Conservation (phyloP, 345 rosid genomes). For the Lepidium sativum region DNA sequence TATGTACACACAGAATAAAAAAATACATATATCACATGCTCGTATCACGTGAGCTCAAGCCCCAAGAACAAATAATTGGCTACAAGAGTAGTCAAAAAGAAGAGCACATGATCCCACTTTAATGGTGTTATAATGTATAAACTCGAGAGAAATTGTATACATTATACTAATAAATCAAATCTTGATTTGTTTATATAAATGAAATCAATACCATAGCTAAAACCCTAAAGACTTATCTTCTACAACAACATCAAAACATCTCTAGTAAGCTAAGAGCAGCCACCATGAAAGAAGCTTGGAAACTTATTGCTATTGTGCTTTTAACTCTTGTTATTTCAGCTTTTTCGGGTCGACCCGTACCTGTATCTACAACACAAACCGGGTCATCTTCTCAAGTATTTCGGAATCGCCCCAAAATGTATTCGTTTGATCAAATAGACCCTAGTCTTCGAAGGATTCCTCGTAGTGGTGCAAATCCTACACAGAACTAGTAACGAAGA, state of each 20-base stretch:
- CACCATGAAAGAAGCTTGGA: conserved; percentile 4
- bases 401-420: background rate
- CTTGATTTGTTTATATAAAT: background rate
- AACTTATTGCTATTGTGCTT: background rate
- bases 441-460: background rate
- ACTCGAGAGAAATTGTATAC: background rate
- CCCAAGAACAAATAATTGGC: background rate
- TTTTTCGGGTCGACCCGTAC: background rate
- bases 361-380: background rate
- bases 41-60: background rate
- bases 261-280: background rate
- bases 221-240: background rate
- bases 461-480: background rate
- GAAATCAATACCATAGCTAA: background rate
- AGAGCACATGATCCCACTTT: background rate
- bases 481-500: background rate
- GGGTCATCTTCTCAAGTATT: background rate
- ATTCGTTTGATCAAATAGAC: background rate
- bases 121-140: background rate
- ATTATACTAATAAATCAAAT: background rate
- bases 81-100: background rate
- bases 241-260: background rate
- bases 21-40: background rate
- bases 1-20: background rate
- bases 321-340: background rate